Evolutionary conservation across 768 basidiomycete species (phyloP).

Genomic region (Suillus fuscotomentosus): DNA sequence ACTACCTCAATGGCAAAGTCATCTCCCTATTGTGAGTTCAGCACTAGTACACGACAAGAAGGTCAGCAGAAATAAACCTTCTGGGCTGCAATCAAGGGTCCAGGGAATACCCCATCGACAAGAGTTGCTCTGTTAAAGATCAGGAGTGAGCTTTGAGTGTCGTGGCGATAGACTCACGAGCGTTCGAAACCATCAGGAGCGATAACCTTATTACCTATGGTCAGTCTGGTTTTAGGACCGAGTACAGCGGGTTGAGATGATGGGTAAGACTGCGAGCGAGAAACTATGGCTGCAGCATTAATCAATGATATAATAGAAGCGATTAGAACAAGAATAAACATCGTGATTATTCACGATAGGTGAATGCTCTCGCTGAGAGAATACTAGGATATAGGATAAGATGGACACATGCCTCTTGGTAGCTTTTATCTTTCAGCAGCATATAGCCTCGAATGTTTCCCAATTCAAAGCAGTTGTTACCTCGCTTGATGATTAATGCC

Average conservation of each 20-base stretch:
- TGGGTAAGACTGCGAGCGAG: constrained; percentile 12
- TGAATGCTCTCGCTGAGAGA: not conserved
- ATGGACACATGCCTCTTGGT: not conserved
- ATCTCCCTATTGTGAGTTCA: constrained; percentile 30
- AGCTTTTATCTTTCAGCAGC: not conserved
- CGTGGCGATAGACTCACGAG: constrained; percentile 29
- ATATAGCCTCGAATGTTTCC: not conserved
- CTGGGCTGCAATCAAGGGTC: constrained; percentile 39
- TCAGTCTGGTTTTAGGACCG: constrained; percentile 24
- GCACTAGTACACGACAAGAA: not conserved
- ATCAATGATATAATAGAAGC: constrained; percentile 8
- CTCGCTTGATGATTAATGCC: not conserved
- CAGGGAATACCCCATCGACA: constrained; percentile 43
- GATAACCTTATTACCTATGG: constrained; percentile 38
- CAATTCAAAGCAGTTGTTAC: not conserved
- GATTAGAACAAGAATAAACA: constrained; percentile 11
- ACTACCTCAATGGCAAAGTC: constrained; percentile 44
- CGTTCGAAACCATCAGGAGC: constrained; percentile 47
- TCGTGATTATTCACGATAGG: constrained; percentile 6
- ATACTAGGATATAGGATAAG: not conserved
- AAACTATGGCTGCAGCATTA: constrained; percentile 18
- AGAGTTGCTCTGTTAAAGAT: constrained; percentile 34
- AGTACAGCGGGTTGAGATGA: constrained; percentile 11
- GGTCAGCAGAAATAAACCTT: constrained; percentile 25
- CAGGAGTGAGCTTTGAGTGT: not conserved